Evolutionary conservation across 1,284 basidiomycete species (phyloP), one percentile per base, ranked within the genome.

Genomic region (Coriolopsis trogii): DNA sequence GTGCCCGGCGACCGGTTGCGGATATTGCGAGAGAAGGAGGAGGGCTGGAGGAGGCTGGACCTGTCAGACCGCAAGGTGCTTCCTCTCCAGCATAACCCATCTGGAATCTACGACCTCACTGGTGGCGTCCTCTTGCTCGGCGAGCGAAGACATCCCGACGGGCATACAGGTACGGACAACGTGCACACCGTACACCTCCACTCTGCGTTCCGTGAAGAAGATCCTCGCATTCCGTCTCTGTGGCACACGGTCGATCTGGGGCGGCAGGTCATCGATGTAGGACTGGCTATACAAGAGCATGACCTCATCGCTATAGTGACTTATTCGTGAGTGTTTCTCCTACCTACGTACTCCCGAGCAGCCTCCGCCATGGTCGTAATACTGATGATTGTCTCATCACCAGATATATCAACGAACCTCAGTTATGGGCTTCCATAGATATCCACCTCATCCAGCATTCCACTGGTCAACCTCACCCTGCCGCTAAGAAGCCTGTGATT

Each of bases 251-350:
- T 78, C 12, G 47, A 64, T 7, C 51, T 71, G 72, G 48, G 51
- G 6, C 44, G 45, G 31, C 52, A 48, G 23, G 49, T 60, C 38
- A 59, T 62, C 10, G 60, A 79, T 53, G 69, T 79, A 53, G 77
- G 75, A 0, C 53, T 79, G 24, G 68, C 69, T 21, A 58, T 78
- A n/a, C 64, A 73, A 10, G 77, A 79, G 54, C 76, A 78, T 50
- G 76, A 80, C 61, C 59, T 80, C 15, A 65, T 79, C 23, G 75
- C 71, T 0, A 55, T 77, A 33, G 62, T 79, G 20, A 73, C 74
- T 5, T 57, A 60, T 33, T 66, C 61, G 73, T 73, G 53, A 41
- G 73, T 53, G 26, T 28, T 28, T 26, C 18, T 9, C 6, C 7
- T 6, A 16, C 6, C 8, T 18, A 10, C 9, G n/a, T 41, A 4